Conservation (phyloP, 768 basidiomycete genomes). For the Suillus ampliporus region DNA sequence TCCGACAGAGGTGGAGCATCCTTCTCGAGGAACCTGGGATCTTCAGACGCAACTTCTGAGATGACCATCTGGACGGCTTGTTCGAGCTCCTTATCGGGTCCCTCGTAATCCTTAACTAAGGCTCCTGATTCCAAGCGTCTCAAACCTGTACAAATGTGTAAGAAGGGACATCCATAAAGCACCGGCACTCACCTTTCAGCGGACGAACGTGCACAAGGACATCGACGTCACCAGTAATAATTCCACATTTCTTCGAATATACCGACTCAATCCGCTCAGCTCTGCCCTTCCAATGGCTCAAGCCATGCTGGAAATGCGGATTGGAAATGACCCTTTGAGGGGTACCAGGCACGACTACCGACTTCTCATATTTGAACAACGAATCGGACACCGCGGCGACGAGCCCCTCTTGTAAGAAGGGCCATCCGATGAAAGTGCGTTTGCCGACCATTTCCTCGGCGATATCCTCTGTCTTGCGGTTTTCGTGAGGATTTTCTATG, state of each 20-base stretch:
- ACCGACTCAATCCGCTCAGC: constrained; percentile 80
- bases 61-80: constrained; percentile 89
- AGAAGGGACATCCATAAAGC: not conserved
- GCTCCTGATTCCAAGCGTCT: constrained; percentile 89
- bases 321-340: constrained; percentile 65
- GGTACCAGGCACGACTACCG: constrained; percentile 54
- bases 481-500: constrained; percentile 77
- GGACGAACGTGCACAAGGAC: constrained; percentile 88
- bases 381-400: constrained; percentile 89
- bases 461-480: constrained; percentile 69
- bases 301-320: constrained; percentile 72
- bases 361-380: constrained; percentile 84
- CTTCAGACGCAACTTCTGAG: constrained; percentile 81
- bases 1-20: constrained; percentile 81
- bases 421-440: constrained; percentile 87
- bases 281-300: constrained; percentile 80
- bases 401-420: constrained; percentile 91
- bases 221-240: constrained; percentile 82
- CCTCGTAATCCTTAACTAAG: constrained; percentile 94
- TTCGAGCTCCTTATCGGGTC: constrained; percentile 77
- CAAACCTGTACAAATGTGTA: constrained; percentile 59
- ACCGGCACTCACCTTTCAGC: constrained; percentile 70
- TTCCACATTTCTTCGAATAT: constrained; percentile 90
- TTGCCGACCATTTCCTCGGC: constrained; percentile 78
- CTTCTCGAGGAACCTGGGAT: constrained; percentile 84